Base-by-base conservation (phyloP, 306 rosid species). In the Pyrus bretschneideri region DNA sequence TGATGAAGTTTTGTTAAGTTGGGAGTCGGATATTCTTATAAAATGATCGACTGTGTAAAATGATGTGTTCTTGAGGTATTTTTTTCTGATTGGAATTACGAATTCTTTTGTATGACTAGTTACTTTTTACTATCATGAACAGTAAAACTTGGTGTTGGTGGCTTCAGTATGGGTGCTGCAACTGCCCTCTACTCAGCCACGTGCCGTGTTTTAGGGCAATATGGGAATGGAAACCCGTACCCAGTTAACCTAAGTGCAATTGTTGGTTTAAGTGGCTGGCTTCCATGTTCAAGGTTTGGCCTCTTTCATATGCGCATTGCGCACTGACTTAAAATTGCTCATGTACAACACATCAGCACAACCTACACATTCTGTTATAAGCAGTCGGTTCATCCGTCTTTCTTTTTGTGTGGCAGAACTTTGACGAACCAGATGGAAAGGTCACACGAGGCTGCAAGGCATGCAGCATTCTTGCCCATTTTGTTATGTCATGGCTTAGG, bases 141-240 rank as follows among this genome's bases (percentile, higher is more conserved):
- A 95, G 99, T 95, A 84, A 95, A 87, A 86, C 89, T 95, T 31
- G 99, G 97, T 69, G 73, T 95, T 17, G 99, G 97, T 51, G 99
- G 99, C 67, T 92, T 95, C 92, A 92, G 98, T 79, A 91, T 86
- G 89, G 99, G 99, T 79, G 97, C 97, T 79, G 99, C 99, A 27
- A 92, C 89, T 62, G 97, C 99, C 9, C 97, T 95, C 78, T 83
- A 92, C 86, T 92, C 99, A 11, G 97, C 97, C 27, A 83, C 93
- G 3, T 92, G 97, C 83, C 85, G 81, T 59, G 87, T 73, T 76
- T 84, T 83, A 76, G 92, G 97, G 67, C 92, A 80, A 73, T 95
- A 89, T 76, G 92, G 91, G 45, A 91, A 92, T 75, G 96, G 99
- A 82, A 92, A 87, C 85, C 69, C 70, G 58, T 95, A 95, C 67